These are phyloP conservation scores for Sextonia rubra DNA, from an alignment of 164 flowering plant genomes.

Conservation along the genomic window DNA sequence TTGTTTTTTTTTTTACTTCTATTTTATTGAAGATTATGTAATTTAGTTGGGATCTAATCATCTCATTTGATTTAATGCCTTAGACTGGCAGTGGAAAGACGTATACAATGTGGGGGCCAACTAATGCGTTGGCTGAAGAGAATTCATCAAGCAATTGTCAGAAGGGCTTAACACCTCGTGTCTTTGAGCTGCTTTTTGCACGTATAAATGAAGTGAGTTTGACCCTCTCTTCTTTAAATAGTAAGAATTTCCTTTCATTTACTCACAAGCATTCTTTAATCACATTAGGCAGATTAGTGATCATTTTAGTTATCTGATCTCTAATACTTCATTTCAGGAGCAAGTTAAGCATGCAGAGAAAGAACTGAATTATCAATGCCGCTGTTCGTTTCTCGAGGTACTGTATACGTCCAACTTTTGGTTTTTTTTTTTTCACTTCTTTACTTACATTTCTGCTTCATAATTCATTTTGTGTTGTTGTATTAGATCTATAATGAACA, in stretches of 20 bases:
- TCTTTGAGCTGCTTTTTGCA: conserved; percentile 69
- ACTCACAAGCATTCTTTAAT: background rate
- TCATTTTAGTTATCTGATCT: background rate
- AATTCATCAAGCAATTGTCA: conserved; percentile 42
- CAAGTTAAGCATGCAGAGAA: conserved; percentile 78
- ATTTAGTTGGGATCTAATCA: background rate
- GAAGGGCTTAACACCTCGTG: conserved; percentile 86
- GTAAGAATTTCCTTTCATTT: background rate
- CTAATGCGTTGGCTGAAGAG: conserved; percentile 73
- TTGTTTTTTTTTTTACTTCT: background rate
- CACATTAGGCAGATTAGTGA: background rate
- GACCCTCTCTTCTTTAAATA: background rate
- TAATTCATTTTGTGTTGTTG: conserved; percentile 2
- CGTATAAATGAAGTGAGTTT: conserved; percentile 73
- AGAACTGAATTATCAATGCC: conserved; percentile 81
- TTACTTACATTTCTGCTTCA: background rate
- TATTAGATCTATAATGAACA: conserved; percentile 96
- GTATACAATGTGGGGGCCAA: conserved; percentile 95
- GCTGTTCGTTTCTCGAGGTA: conserved; percentile 98
- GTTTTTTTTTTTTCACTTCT: background rate
- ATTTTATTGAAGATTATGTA: background rate
- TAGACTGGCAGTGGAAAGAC: conserved; percentile 99
- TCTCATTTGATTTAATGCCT: conserved; percentile 8
- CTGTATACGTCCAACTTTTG: background rate
- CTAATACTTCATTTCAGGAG: conserved; percentile 46